Evolutionary conservation across 2,329 filamentous ascomycete genomes (phyloP), one percentile per base, ranked within the genome.

Genomic region (Xylariales sp.): DNA sequence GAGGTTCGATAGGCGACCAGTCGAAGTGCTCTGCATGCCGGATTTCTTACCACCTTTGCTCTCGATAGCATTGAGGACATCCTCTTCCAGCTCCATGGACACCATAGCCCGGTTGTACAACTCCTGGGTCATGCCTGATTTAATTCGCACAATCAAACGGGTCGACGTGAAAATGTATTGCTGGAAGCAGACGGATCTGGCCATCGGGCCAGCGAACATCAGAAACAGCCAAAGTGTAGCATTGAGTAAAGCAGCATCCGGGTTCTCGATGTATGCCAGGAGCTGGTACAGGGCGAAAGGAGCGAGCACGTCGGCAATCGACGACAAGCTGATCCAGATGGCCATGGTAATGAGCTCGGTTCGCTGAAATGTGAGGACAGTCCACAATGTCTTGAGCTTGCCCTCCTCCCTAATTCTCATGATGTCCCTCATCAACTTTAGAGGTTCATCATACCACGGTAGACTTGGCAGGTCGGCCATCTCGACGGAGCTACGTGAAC

Each of bases 101-200:
- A 60, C 61, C 47, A 78, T 63, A 3, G 75, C 74, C 30, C 67
- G 70, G 43, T 69, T 67, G 45, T 80, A 79, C 8, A 79, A 62
- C 50, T 79, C 76, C 46, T 78, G 74, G 0, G 74, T 77, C 41
- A 80, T 61, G 20, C 69, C 73, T 19, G 74, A 67, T 48, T 76
- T 77, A 38, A 78, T 57, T 17, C 76, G 70, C 24, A 78, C 72
- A 24, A 77, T 57, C 29, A 78, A 55, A n/a, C 73, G 64, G 3
- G 75, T 78, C 6, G 72, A 73, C 3, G 61, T 72, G 47, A 78
- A 79, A 8, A 78, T 63, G 50, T 79, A 79, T 46, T 74, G 72
- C 50, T 80, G 74, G 44, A 70, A 75, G 37, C 63, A 54, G 29
- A 77, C 46, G 4, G 76, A 74, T 12, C 70, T 67, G 4, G 57